These are phyloP conservation scores for Diaporthe sp. DNA, from an alignment of 2,329 filamentous ascomycete genomes.

Conservation along the genomic window DNA sequence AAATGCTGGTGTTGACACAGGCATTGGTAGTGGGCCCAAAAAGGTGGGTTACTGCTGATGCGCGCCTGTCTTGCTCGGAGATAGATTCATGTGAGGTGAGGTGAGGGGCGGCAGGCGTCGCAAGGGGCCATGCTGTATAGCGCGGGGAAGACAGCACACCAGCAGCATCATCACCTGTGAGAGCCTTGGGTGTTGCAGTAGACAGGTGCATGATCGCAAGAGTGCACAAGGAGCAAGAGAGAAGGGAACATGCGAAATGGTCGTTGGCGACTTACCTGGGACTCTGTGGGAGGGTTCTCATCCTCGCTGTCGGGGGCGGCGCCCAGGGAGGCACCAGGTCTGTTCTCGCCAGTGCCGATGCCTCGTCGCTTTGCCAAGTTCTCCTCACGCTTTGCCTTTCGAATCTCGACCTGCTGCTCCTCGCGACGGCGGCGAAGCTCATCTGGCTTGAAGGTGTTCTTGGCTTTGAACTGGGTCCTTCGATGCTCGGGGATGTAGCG, in stretches of 20 bases:
- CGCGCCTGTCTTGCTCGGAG: constrained; percentile 11
- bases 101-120: constrained; percentile 38
- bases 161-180: neutral
- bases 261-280: constrained; percentile 77
- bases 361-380: constrained; percentile 98
- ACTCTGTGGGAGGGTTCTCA: constrained; percentile 94
- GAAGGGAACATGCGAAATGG: constrained; percentile 41
- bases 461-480: constrained; percentile 99
- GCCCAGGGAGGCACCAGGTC: constrained; percentile 85
- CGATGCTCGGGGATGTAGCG: constrained; percentile 99
- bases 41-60: constrained; percentile 36
- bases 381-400: constrained; percentile 98
- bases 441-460: constrained; percentile 99
- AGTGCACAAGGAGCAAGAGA: constrained; percentile 24
- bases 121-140: constrained; percentile 12
- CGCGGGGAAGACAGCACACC: constrained; percentile 23
- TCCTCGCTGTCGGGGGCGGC: constrained; percentile 97
- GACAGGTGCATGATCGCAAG: constrained; percentile 4
- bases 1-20: constrained; percentile 21
- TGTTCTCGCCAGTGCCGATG: constrained; percentile 85
- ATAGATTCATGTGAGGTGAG: constrained; percentile 28
- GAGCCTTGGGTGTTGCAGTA: neutral
- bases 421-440: constrained; percentile 98
- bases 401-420: constrained; percentile 99
- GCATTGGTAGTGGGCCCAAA: constrained; percentile 29